Base-by-base conservation (phyloP, 352 stramenopile species). In the Phytophthora syringae region DNA sequence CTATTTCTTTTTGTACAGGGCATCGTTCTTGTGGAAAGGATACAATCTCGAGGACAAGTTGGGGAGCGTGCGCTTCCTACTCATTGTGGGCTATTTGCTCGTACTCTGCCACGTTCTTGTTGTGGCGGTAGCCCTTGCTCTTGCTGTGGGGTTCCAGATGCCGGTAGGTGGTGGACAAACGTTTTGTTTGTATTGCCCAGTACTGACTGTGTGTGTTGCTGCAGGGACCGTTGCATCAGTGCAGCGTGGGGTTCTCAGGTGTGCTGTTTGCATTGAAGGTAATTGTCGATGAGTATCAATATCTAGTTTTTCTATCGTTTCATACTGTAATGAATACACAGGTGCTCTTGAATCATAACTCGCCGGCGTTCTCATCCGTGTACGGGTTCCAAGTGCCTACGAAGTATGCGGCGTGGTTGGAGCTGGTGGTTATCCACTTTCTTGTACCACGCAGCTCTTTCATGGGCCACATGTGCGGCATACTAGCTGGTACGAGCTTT, bases 401-500 rank as follows among this genome's bases (percentile, higher is more conserved):
- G 15, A 93, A 95, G 67, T 97, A 97, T 50, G 87, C 85, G 1
- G 79, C 90, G 21, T 97, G 92, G 90, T 71, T 96, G 3, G 92
- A 98, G 60, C 76, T 98, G 7, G 72, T 95, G 11, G 66, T 93
- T n/a, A 94, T 96, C 22, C 86, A 95, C 43, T 58, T 94, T n/a
- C 65, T 97, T 18, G 86, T 95, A 1, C 90, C 81, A 5, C 52
- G 80, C 32, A 77, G 83, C 18, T 97, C 90, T 0, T 95, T 97
- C 52, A 70, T 97, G 25, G 89, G 89, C 9, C 90, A 97, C 70
- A 80, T 96, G 70, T 95, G 87, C 36, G 91, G 91, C 12, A 96
- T 97, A 42, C 44, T 96, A 1, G 90, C 89, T 50, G 91, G 91
- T 75, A 47, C 37, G 67, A 21, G 27, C 28, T 3, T 15, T 16